Base-by-base conservation (phyloP, 139 green algal genomes). In the Chlamydomonas incerta region DNA sequence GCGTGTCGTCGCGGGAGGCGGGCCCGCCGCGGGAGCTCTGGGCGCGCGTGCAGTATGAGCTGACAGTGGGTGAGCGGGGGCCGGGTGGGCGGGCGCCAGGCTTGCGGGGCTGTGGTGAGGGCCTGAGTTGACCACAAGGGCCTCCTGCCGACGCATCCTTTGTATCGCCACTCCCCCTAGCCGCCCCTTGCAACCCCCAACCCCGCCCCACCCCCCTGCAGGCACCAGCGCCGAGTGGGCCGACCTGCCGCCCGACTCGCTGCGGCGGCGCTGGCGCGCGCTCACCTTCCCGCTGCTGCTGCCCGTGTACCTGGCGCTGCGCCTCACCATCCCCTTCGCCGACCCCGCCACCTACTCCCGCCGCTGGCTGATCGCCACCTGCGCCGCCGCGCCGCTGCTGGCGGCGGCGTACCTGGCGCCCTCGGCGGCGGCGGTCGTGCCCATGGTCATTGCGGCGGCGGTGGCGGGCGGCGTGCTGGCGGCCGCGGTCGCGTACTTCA, bases 311-410 rank as follows among this genome's bases (percentile, higher is more conserved):
- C 34, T 79, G 33, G 80, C 74, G 2, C 90, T 91, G 55, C 88
- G 92, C 50, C 31, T 90, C 68, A 90, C 88, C 55, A 89, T 94
- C 34, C 91, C 91, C 23, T 88, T 94, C 26, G 87, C 87, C 23
- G 88, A 92, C 65, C 77, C 92, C 1, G 82, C 50, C 23, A 84
- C 82, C 65, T 97, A 96, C 88, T 91, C 76, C 81, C 88, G 88
- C 15, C 80, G 47, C 47, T 97, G 94, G 93, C 92, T 97, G 26
- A 63, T 98, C 13, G 87, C 82, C 14, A 87, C 74, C 62, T 90
- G 89, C 74, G 79, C 91, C 20, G 91, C 79, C 73, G 77, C 60
- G n/a, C 89, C 89, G 3, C 70, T 92, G 37, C 60, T 72, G 9
- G 81, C 90, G 3, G 81, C 86, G 28, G 31, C 34, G 10, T 90